A percentile compares a stretch with the other conserved stretches of the same genome.
These are phyloP conservation scores for Pythium aphanidermatum DNA, from an alignment of 352 stramenopile species.

Conservation along the genomic window DNA sequence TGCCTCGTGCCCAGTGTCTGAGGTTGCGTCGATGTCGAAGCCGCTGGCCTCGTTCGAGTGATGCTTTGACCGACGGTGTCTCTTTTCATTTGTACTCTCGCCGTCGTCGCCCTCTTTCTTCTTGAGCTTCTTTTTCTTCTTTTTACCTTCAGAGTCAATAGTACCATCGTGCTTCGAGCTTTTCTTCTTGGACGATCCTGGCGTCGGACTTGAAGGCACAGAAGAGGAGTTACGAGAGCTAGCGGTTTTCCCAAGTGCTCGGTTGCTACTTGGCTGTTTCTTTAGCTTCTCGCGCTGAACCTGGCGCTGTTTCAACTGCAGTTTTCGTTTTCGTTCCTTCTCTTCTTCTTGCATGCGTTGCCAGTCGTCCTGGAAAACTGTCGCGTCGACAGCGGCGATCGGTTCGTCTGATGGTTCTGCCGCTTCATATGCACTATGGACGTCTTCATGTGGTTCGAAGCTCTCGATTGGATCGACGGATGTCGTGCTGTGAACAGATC, in stretches of 20 bases:
- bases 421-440: too few species aligned
- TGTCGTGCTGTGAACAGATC: too few species aligned
- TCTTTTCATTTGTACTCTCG: conserved; percentile 5
- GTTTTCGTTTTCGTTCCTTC: conserved; percentile 59
- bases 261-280: conserved; percentile 32
- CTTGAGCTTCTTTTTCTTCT: conserved; percentile 18
- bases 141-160: not conserved
- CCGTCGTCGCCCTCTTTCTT: conserved; percentile 6
- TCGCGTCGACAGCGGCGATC: not conserved
- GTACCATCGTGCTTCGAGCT: not conserved
- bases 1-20: too few species aligned
- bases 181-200: not conserved
- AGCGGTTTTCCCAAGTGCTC: conserved; percentile 10
- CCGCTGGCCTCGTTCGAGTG: not conserved
- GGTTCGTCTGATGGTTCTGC: too few species aligned
- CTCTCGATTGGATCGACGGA: too few species aligned
- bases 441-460: too few species aligned
- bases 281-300: conserved; percentile 74
- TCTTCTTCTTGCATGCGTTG: conserved; percentile 68
- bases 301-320: conserved; percentile 70
- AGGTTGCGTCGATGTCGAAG: not conserved
- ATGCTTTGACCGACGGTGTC: too few species aligned
- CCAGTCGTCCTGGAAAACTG: conserved; percentile 51
- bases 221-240: conserved; percentile 5
- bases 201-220: not conserved